Percentiles rank a stretch among this genome's conserved stretches.
Evolutionary conservation across 1,284 basidiomycete species (phyloP).

Genomic region (Inonotus hispidus): DNA sequence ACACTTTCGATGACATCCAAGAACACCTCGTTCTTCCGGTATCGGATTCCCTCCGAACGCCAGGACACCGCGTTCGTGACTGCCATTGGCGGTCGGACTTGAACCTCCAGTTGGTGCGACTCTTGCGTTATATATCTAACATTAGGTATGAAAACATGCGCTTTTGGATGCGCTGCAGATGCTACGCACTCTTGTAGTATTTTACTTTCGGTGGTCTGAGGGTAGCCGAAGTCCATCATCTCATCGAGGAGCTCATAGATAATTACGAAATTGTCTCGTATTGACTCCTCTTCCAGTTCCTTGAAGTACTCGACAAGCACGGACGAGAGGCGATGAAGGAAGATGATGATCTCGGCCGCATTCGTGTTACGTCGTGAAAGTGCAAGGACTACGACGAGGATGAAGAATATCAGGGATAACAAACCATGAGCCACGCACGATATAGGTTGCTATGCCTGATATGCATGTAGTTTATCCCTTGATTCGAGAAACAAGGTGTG

Average conservation of each 20-base stretch:
- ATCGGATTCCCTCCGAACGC: slow-evolving; percentile 96
- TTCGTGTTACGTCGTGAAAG: slow-evolving; percentile 96
- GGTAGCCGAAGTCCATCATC: slow-evolving; percentile 99
- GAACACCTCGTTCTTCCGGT: slow-evolving; percentile 99
- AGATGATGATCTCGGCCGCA: slow-evolving; percentile 94
- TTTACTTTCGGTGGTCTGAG: slow-evolving; percentile 99
- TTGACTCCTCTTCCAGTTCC: slow-evolving; percentile 98
- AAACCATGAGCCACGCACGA: slow-evolving; percentile 49
- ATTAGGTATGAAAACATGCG: slow-evolving; percentile 1
- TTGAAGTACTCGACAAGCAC: slow-evolving; percentile 99
- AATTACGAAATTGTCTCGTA: slow-evolving; percentile 97
- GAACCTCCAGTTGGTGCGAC: slow-evolving; percentile 97
- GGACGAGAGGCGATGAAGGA: slow-evolving; percentile 87
- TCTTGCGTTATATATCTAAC: slow-evolving; percentile 96
- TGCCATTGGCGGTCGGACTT: slow-evolving; percentile 92
- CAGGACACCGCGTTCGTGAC: slow-evolving; percentile 99
- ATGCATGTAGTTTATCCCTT: slow-evolving; percentile 97
- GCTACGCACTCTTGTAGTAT: slow-evolving; percentile 87
- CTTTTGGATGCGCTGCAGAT: background rate
- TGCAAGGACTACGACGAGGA: slow-evolving; percentile 69
- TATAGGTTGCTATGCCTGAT: slow-evolving; percentile 98
- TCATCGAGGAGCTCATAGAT: slow-evolving; percentile 98
- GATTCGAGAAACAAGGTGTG: slow-evolving; percentile 91
- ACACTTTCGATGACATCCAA: slow-evolving; percentile 98
- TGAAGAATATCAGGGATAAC: background rate